These are phyloP conservation scores for Colletotrichum limetticola DNA, from an alignment of 2,329 filamentous ascomycete species.

Conservation along the genomic window DNA sequence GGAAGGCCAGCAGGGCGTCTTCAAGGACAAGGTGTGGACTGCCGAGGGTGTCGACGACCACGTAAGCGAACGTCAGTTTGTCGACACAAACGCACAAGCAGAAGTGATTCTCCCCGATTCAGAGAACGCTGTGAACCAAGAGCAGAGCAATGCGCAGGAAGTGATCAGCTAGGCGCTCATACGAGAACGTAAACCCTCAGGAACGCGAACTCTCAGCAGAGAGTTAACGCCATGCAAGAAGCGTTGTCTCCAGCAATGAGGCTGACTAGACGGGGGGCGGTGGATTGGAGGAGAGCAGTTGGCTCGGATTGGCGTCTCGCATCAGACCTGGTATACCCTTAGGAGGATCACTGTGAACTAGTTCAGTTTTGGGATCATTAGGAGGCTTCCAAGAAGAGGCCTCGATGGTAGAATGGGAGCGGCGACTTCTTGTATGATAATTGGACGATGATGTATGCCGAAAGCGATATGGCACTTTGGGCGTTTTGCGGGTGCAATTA, in stretches of 20 bases:
- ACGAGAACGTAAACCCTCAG: background rate
- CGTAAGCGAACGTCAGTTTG: conserved; percentile 90
- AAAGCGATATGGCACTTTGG: conserved; percentile 28
- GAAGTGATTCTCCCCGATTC: conserved; percentile 77
- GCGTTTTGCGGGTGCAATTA: conserved; percentile 33
- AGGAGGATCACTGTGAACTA: background rate
- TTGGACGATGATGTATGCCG: conserved; percentile 33
- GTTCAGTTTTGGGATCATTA: background rate
- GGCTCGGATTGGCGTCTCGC: conserved; percentile 1
- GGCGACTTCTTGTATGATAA: conserved; percentile 35
- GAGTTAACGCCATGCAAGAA: conserved; percentile 1
- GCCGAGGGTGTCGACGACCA: conserved; percentile 70
- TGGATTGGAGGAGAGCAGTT: background rate
- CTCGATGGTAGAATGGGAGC: conserved; percentile 10
- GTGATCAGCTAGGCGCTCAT: conserved; percentile 43
- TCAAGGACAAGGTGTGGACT: conserved; percentile 92
- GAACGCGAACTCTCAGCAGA: background rate
- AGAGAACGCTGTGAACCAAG: conserved; percentile 50
- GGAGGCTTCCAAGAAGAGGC: conserved; percentile 6
- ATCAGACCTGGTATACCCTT: conserved; percentile 6
- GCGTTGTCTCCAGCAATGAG: conserved; percentile 7
- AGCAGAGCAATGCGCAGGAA: conserved; percentile 50
- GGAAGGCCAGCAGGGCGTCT: conserved; percentile 87
- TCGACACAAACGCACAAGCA: conserved; percentile 74
- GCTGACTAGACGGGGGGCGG: background rate